Evolutionary conservation across 768 basidiomycete genomes (phyloP).

Genomic region (Lentinula edodes): DNA sequence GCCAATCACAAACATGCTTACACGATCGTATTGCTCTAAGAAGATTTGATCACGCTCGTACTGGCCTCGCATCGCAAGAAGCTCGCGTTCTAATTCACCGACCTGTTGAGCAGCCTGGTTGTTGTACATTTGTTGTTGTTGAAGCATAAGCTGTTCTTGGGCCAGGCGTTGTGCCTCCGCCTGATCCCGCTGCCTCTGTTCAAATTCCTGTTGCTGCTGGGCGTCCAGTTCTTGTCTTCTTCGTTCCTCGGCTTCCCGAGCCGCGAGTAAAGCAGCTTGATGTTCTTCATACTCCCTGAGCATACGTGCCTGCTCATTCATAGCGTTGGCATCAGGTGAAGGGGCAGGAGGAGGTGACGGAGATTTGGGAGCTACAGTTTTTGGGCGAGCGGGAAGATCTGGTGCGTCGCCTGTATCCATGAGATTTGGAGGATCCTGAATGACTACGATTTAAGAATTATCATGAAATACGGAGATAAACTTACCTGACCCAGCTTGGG

Average conservation of each 20-base stretch:
- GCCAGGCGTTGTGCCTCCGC: conserved; percentile 83
- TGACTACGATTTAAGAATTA: neutral
- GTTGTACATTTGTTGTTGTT: conserved; percentile 77
- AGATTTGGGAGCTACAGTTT: conserved; percentile 47
- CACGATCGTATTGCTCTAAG: conserved; percentile 94
- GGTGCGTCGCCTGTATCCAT: conserved; percentile 78
- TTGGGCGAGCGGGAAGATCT: conserved; percentile 80
- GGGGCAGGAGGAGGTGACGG: conserved; percentile 68
- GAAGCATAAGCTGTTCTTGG: conserved; percentile 81
- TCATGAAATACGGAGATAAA: neutral
- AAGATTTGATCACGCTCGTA: conserved; percentile 98
- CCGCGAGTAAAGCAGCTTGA: conserved; percentile 78
- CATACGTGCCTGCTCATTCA: conserved; percentile 90
- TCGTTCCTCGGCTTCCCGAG: conserved; percentile 80
- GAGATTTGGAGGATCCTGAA: conserved; percentile 93
- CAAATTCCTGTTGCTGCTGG: conserved; percentile 83
- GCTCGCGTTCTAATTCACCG: conserved; percentile 81
- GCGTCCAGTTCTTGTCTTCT: conserved; percentile 72
- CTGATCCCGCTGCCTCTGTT: conserved; percentile 81
- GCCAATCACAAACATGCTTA: conserved; percentile 31
- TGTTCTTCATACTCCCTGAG: conserved; percentile 96
- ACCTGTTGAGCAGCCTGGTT: conserved; percentile 73
- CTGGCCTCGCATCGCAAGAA: conserved; percentile 91
- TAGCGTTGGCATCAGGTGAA: conserved; percentile 61
- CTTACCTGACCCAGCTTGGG: conserved; percentile 78